Evolutionary conservation across 108 stramenopile genomes (phyloP), one percentile per base, ranked within the genome.

Genomic region (Craspedostauros australis): DNA sequence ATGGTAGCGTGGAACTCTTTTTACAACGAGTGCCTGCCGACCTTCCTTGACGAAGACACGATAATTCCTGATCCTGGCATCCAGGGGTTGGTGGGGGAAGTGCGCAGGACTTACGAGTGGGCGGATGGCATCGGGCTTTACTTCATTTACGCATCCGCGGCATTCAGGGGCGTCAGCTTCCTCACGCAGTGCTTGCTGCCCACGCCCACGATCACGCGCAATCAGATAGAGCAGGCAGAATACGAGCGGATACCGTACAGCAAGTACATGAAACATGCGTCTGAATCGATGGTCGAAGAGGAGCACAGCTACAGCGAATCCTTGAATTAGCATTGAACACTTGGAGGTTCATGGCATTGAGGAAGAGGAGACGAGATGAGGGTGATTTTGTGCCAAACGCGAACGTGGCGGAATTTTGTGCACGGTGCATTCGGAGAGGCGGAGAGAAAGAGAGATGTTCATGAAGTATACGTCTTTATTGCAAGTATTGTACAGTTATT

Each of bases 151-250:
- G 19, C 39, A 1, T 55, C 45, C 20, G 16, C 52, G 27, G 41
- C 34, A 19, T 34, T 66, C 14, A 57, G 46, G 20, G 4, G 37
- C n/a, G 19, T 66, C 16, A 39, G 46, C 15, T 43, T 66, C 26
- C 2, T 57, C 12, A 45, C 39, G 41, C 40, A 66, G 8, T 57
- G 48, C 23, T 57, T 48, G 24, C 33, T 57, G 5, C 53, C 65
- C 3, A 66, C 65, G 21, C 65, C 65, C 1, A 18, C 41, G 18
- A 66, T 66, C 38, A 57, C 65, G 1, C 39, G 56, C 32, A 48
- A 50, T 26, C 30, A 21, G 15, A 15, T 36, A 5, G 56, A 50
- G 1, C 65, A 66, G 44, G 39, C 48, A 33, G 33, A 44, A n/a
- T 66, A 66, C 42, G 56, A 66, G 19, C 38, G n/a, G 33, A 46